phyloP scores from a whole-genome alignment of 805 yeast species.

The Phaffomyces opuntiae region DNA sequence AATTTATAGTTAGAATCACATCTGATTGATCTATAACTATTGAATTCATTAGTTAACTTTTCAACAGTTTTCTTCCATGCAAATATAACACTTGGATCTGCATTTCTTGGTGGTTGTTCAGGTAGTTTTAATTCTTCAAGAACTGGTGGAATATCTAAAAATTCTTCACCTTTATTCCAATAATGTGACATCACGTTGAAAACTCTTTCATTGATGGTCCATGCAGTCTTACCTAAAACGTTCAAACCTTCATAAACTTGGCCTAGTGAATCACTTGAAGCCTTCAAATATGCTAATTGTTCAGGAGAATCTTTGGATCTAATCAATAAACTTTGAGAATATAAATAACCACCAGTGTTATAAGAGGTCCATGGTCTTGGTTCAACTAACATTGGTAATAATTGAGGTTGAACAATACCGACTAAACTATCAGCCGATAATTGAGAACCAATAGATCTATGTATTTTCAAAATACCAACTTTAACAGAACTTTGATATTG shows the following conservation, averaged over 20 bases:
- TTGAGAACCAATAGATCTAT: conserved; percentile 57
- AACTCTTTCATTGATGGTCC: conserved; percentile 80
- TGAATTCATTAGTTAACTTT: conserved; percentile 49
- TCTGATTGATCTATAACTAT: conserved; percentile 73
- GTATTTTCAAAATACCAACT: conserved; percentile 75
- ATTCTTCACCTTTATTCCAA: conserved; percentile 82
- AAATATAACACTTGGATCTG: conserved; percentile 66
- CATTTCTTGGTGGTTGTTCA: conserved; percentile 49
- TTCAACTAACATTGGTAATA: conserved; percentile 83
- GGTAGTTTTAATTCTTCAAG: conserved; percentile 42
- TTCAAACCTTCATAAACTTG: conserved; percentile 74
- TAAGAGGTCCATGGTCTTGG: conserved; percentile 86
- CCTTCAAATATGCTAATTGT: conserved; percentile 79
- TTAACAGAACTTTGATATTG: conserved; percentile 74
- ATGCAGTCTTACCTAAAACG: conserved; percentile 78
- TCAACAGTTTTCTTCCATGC: conserved; percentile 63
- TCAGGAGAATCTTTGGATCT: conserved; percentile 84
- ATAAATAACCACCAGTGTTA: conserved; percentile 80
- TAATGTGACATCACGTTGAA: conserved; percentile 63
- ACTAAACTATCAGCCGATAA: conserved; percentile 59
- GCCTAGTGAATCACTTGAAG: conserved; percentile 68
- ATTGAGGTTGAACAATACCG: conserved; percentile 75
- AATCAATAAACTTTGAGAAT: conserved; percentile 55
- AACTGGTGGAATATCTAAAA: conserved; percentile 66
- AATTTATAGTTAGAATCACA: conserved; percentile 91